Evolutionary conservation across 2,329 filamentous ascomycete species (phyloP).

Genomic region (Diaporthe vexans): DNA sequence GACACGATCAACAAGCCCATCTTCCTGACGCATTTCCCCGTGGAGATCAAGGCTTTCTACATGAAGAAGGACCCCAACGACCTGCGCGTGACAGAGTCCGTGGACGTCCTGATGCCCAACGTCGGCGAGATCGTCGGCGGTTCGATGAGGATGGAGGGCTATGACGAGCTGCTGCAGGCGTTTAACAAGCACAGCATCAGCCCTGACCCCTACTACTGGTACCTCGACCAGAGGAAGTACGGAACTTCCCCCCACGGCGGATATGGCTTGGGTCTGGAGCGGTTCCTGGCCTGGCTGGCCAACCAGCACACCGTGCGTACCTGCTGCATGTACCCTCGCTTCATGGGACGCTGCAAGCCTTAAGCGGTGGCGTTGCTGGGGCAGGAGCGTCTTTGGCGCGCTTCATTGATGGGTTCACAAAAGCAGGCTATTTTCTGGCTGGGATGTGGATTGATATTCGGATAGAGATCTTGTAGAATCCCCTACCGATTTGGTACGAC

Average conservation of each 20-base stretch:
- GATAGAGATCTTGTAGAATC: conserved; percentile 14
- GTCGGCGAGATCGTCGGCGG: conserved; percentile 98
- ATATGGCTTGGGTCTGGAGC: conserved; percentile 92
- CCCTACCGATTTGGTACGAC: background rate
- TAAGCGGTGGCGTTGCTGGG: conserved; percentile 52
- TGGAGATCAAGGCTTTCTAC: conserved; percentile 99
- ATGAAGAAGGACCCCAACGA: conserved; percentile 92
- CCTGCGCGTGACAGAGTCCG: conserved; percentile 88
- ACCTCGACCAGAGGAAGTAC: conserved; percentile 97
- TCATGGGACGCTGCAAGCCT: conserved; percentile 85
- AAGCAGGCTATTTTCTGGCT: background rate
- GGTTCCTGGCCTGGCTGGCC: conserved; percentile 76
- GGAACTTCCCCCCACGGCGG: conserved; percentile 93
- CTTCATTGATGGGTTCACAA: background rate
- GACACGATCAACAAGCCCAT: conserved; percentile 96
- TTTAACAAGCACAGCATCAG: conserved; percentile 91
- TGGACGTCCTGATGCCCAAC: conserved; percentile 88
- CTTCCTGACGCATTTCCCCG: conserved; percentile 96
- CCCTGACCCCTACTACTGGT: conserved; percentile 94
- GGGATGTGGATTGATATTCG: conserved; percentile 13
- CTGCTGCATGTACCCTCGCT: conserved; percentile 83
- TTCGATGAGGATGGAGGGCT: conserved; percentile 94
- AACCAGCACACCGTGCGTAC: conserved; percentile 75
- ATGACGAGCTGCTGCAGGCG: conserved; percentile 88
- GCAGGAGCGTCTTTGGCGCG: background rate